Evolutionary conservation across 176 grass and related monocot genomes (phyloP).

Genomic region (Microstegium vimineum): DNA sequence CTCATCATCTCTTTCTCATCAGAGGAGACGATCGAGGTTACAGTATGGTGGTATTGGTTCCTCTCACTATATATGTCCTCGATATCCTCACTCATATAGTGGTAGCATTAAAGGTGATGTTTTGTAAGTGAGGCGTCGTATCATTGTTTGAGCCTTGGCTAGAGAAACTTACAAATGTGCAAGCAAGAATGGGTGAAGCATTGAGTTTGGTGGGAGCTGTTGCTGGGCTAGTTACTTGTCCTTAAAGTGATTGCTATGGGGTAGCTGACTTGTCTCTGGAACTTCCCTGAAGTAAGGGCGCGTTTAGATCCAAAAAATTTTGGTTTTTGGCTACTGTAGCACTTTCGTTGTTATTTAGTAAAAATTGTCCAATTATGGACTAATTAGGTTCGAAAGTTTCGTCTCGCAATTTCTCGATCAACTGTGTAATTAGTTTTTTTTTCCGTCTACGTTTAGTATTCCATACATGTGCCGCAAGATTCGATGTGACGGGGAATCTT

Average conservation of each 20-base stretch:
- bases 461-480: too few species aligned
- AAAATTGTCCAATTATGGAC: too few species aligned
- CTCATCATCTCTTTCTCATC: slow-evolving; percentile 54
- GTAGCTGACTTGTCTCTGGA: slow-evolving; percentile 47
- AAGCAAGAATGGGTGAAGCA: slow-evolving; percentile 38
- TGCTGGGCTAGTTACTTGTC: slow-evolving; percentile 68
- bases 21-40: slow-evolving; percentile 26
- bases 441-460: too few species aligned
- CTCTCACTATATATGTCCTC: slow-evolving; percentile 30
- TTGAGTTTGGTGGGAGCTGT: slow-evolving; percentile 69
- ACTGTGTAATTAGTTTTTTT: too few species aligned
- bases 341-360: too few species aligned
- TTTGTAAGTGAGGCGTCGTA: slow-evolving; percentile 25
- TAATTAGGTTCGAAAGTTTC: too few species aligned
- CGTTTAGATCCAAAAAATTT: too few species aligned
- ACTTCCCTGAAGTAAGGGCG: slow-evolving; percentile 25
- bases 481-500: too few species aligned
- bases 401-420: too few species aligned
- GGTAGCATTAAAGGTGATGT: slow-evolving; percentile 37
- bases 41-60: slow-evolving; percentile 27
- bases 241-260: slow-evolving; percentile 68
- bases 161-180: slow-evolving; percentile 40
- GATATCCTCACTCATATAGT: slow-evolving; percentile 34
- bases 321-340: too few species aligned
- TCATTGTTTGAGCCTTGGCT: slow-evolving; percentile 23